Base-by-base conservation (phyloP, 192 early-diverging fungal genomes). In the Backusella sp. region DNA sequence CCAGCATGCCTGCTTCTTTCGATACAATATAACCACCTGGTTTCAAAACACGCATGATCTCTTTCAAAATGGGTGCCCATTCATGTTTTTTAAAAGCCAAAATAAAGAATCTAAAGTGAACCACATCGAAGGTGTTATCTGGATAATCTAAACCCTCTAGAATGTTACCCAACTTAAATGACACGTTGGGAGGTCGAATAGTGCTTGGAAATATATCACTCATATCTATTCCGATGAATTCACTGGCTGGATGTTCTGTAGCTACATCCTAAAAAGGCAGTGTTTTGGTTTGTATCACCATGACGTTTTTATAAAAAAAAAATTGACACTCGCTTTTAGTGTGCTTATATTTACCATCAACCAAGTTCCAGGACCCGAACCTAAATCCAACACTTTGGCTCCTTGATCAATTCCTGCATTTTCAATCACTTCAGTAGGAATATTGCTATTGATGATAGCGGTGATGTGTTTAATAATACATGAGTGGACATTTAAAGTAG, bases 21-120 rank as follows among this genome's bases (percentile, higher is more conserved):
- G 66, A 69, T 73, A 76, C 49, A 35, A 82, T 56, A 39, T 76
- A 82, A 39, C 81, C 81, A 53, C 81, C 81, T 19, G 77, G 77
- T 37, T 76, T 79, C 3, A 44, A 39, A 6, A 79, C 39, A 17
- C 75, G 68, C 9, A 41, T 23, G 11, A 79, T 7, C 14, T 72
- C 77, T 41, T 42, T 46, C 14, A 70, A 70, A 1, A 74, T 73
- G 0, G 9, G 17, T 23, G 46, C 23, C 78, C 78, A 79, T 53
- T 79, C 73, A 15, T 71, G 30, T 28, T 37, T 70, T 11, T 44
- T 53, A 9, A 79, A 66, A 12, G 73, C 73, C 4, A 74, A 37
- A 6, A 37, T 56, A 49, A 69, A 68, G 36, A 68, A 44, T 35
- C 78, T 68, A 52, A 78, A 49, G 15, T 75, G 66, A 15, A 82